Evolutionary conservation across 192 early-diverging fungal species (phyloP).

Genomic region (Coemansia guatemalensis): DNA sequence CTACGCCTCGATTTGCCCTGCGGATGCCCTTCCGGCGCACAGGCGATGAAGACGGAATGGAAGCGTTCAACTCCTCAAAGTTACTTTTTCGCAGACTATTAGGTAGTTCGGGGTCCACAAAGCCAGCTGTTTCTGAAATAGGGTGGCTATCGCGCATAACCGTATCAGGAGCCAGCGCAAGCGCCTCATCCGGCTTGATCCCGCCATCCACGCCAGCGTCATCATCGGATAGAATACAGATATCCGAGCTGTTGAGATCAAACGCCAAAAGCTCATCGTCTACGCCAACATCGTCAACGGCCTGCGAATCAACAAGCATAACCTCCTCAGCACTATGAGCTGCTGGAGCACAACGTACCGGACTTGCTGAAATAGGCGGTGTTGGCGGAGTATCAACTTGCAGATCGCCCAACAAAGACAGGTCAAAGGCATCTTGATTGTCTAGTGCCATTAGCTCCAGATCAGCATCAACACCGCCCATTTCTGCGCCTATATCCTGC

Average conservation of each 20-base stretch:
- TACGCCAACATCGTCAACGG: neutral
- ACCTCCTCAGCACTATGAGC: neutral
- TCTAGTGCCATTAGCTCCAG: conserved; percentile 7
- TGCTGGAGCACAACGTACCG: neutral
- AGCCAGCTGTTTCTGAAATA: too few species aligned
- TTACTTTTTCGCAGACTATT: too few species aligned
- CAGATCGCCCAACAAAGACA: conserved; percentile 23
- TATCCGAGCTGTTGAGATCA: conserved; percentile 27
- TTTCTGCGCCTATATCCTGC: too few species aligned
- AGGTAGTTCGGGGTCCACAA: too few species aligned
- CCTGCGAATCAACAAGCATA: neutral
- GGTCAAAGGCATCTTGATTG: conserved; percentile 10
- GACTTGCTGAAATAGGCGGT: conserved; percentile 16
- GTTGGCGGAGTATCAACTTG: conserved; percentile 24
- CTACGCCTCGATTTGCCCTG: too few species aligned
- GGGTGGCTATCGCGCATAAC: neutral
- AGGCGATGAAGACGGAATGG: too few species aligned
- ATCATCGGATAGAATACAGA: conserved; percentile 32
- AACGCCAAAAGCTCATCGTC: conserved; percentile 25
- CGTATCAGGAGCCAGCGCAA: neutral
- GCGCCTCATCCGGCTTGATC: neutral
- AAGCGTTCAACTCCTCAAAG: too few species aligned
- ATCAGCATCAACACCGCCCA: neutral
- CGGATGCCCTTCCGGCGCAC: too few species aligned
- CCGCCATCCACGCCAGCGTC: conserved; percentile 3